Conservation (phyloP, 2,329 filamentous ascomycete genomes). For the Mariannaea elegans region DNA sequence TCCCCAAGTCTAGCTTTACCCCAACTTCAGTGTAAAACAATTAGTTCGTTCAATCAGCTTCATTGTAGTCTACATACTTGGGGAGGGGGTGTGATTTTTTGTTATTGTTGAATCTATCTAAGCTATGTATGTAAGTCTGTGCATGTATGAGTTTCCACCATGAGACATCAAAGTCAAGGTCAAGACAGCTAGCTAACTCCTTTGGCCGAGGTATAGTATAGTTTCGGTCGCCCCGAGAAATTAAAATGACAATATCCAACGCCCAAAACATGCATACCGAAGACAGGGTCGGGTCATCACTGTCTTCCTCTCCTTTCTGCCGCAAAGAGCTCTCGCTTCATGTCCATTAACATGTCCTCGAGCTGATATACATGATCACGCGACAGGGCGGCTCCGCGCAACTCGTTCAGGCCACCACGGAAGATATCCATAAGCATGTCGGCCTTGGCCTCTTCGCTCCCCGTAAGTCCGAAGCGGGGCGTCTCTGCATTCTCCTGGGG, state of each 20-base stretch:
- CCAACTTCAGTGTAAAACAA: neutral
- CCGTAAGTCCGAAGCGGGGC: conserved; percentile 11
- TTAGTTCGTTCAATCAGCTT: neutral
- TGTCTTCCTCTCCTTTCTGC: conserved; percentile 68
- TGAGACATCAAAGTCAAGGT: conserved; percentile 22
- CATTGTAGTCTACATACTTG: too few species aligned
- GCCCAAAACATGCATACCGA: conserved; percentile 32
- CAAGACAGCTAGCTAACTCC: conserved; percentile 10
- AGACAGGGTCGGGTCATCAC: conserved; percentile 28
- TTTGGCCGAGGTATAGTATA: conserved; percentile 20
- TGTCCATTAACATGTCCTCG: conserved; percentile 82
- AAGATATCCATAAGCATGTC: conserved; percentile 45
- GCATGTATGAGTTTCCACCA: conserved; percentile 24
- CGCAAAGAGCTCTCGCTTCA: conserved; percentile 77
- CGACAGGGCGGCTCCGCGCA: conserved; percentile 68
- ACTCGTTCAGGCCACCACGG: conserved; percentile 59
- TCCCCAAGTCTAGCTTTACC: neutral
- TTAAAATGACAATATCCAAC: conserved; percentile 21
- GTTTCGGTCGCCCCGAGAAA: conserved; percentile 22
- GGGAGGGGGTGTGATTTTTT: conserved; percentile 1
- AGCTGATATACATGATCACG: conserved; percentile 73
- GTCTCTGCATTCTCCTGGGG: conserved; percentile 8
- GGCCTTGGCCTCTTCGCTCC: conserved; percentile 24
- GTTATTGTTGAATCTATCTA: conserved; percentile 27
- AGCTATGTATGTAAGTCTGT: conserved; percentile 4